phyloP scores from a whole-genome alignment of 768 basidiomycete species.

The Auricularia sp. region DNA sequence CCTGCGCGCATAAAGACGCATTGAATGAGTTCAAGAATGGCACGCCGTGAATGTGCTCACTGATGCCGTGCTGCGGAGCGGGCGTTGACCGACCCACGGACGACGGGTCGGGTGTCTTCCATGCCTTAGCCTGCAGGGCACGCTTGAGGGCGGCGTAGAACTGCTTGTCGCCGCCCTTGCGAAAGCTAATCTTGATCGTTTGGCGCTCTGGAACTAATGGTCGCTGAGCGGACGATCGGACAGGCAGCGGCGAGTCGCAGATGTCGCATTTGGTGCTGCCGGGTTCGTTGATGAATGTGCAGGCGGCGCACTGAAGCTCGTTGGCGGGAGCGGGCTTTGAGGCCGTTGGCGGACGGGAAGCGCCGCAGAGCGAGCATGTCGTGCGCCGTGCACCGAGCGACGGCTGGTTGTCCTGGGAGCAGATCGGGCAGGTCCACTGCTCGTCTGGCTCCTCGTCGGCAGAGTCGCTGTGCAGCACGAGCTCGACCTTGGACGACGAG shows the following conservation, averaged over 20 bases:
- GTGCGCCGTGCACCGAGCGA: constrained; percentile 48
- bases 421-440: constrained; percentile 84
- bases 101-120: constrained; percentile 42
- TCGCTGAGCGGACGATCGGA: constrained; percentile 40
- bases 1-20: constrained; percentile 33
- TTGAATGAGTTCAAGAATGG: neutral
- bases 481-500: constrained; percentile 80
- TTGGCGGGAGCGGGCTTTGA: constrained; percentile 15
- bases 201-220: constrained; percentile 25
- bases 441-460: constrained; percentile 27
- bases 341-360: constrained; percentile 38
- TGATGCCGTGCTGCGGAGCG: constrained; percentile 27
- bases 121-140: constrained; percentile 57
- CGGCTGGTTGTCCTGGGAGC: constrained; percentile 71
- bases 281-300: constrained; percentile 87
- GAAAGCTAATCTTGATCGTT: constrained; percentile 73
- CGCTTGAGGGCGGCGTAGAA: constrained; percentile 72
- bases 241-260: constrained; percentile 69
- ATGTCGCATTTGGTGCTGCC: constrained; percentile 73
- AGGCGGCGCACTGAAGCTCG: constrained; percentile 23
- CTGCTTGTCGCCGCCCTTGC: constrained; percentile 78
- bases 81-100: neutral
- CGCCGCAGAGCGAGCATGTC: constrained; percentile 71
- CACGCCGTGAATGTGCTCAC: constrained; percentile 23
- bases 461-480: constrained; percentile 39